A percentile compares a stretch with the other conserved stretches of the same genome.
Evolutionary conservation across 2,329 filamentous ascomycete species (phyloP).

Genomic region (Pestalotiopsis fici): DNA sequence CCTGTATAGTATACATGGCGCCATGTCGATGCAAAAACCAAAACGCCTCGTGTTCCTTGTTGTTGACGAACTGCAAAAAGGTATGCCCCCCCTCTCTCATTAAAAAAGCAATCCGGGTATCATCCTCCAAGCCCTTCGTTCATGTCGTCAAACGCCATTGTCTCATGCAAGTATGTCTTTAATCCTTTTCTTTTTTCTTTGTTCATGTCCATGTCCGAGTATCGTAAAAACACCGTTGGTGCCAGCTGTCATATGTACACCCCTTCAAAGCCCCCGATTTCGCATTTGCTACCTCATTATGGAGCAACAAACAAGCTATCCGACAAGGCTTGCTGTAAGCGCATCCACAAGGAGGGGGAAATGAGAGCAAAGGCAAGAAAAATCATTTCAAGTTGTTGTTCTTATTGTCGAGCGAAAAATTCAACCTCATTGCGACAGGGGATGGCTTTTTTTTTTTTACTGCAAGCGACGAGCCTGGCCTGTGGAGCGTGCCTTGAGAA

Average conservation of each 20-base stretch:
- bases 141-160: background rate
- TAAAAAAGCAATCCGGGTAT: conserved; percentile 2
- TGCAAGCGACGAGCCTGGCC: conserved; percentile 22
- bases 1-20: background rate
- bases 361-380: background rate
- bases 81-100: background rate
- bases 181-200: background rate
- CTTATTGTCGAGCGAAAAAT: background rate
- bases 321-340: background rate
- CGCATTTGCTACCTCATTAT: too few relatives aligned
- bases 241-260: background rate
- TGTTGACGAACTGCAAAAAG: background rate
- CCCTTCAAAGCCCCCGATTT: too few relatives aligned
- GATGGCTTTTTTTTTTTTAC: too few relatives aligned
- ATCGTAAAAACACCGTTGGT: background rate
- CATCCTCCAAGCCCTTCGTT: background rate
- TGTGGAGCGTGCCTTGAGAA: conserved; percentile 25
- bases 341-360: background rate
- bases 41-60: background rate
- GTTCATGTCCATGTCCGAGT: background rate
- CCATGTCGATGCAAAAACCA: background rate
- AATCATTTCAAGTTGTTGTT: background rate
- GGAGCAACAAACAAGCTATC: background rate
- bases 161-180: conserved; percentile 1
- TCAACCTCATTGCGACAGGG: background rate